Percentiles rank a stretch among this genome's conserved stretches.
phyloP scores from a whole-genome alignment of 192 early-diverging fungal genomes.

The Coemansia sp. region DNA sequence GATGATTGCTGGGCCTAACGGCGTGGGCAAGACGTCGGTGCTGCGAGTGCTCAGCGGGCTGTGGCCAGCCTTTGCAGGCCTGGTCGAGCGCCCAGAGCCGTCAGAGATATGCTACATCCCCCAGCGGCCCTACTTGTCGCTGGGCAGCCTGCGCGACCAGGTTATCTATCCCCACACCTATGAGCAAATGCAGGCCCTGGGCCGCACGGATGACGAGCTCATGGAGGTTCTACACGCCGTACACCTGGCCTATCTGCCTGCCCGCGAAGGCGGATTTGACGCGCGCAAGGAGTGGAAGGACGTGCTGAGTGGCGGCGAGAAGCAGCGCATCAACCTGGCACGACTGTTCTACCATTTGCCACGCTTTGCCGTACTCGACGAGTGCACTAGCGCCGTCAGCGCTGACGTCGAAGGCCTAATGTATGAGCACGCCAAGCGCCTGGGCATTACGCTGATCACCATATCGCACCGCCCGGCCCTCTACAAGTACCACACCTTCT shows the following conservation, averaged over 20 bases:
- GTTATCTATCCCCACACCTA: slow-evolving; percentile 95
- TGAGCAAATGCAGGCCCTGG: slow-evolving; percentile 75
- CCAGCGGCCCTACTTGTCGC: slow-evolving; percentile 90
- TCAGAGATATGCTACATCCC: slow-evolving; percentile 96
- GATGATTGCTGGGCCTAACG: slow-evolving; percentile 94
- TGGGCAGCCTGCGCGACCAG: slow-evolving; percentile 94
- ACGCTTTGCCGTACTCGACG: slow-evolving; percentile 92
- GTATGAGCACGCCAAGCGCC: slow-evolving; percentile 75
- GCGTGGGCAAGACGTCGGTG: slow-evolving; percentile 87
- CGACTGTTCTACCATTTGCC: slow-evolving; percentile 95
- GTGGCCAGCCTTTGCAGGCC: slow-evolving; percentile 90
- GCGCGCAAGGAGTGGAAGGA: slow-evolving; percentile 89
- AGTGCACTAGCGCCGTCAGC: slow-evolving; percentile 86
- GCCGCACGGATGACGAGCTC: slow-evolving; percentile 82
- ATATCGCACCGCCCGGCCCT: slow-evolving; percentile 92
- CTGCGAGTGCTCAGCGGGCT: slow-evolving; percentile 95
- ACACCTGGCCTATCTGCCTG: slow-evolving; percentile 79
- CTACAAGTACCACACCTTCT: slow-evolving; percentile 95
- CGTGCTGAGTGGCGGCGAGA: slow-evolving; percentile 94
- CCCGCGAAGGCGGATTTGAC: slow-evolving; percentile 85
- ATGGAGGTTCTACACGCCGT: slow-evolving; percentile 80
- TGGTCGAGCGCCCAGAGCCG: slow-evolving; percentile 68
- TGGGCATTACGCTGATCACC: slow-evolving; percentile 90
- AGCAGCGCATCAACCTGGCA: slow-evolving; percentile 92
- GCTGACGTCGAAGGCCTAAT: slow-evolving; percentile 94